Percentiles rank a stretch among this genome's conserved stretches.
These are phyloP conservation scores for Cryphonectria naterciae DNA, from an alignment of 2,329 filamentous ascomycete species.

Conservation along the genomic window DNA sequence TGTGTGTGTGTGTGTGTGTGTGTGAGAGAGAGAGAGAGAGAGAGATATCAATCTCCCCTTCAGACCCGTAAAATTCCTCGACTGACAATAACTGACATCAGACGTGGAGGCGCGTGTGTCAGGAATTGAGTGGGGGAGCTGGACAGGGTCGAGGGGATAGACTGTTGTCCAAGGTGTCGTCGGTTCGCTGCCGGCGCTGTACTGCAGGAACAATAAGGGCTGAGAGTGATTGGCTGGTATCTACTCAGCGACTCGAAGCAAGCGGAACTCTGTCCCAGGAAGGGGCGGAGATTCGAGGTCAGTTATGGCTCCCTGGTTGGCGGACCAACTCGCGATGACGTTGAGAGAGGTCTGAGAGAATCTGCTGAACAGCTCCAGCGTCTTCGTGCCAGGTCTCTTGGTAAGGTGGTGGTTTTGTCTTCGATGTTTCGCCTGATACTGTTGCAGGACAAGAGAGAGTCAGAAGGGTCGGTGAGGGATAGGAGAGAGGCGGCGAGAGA, in stretches of 20 bases:
- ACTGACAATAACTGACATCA: conserved; percentile 24
- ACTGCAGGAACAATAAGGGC: not conserved
- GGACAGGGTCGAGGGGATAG: not conserved
- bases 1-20: too few species aligned
- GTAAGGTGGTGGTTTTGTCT: not conserved
- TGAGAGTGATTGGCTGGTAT: not conserved
- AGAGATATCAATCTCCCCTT: conserved; percentile 2
- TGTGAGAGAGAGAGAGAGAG: conserved; percentile 17
- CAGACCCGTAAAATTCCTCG: conserved; percentile 15
- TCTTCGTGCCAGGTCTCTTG: not conserved
- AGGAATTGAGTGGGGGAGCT: conserved; percentile 22
- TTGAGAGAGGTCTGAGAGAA: not conserved
- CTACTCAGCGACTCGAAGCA: not conserved
- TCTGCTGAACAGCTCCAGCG: not conserved
- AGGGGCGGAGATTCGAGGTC: not conserved
- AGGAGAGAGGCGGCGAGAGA: not conserved
- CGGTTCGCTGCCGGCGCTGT: not conserved
- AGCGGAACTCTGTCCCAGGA: not conserved
- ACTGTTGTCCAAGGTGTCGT: not conserved
- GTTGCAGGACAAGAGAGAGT: not conserved
- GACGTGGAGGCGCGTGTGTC: conserved; percentile 16
- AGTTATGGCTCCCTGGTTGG: not conserved
- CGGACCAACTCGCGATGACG: conserved; percentile 5
- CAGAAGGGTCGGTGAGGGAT: not conserved
- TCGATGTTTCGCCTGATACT: not conserved